A percentile compares a stretch with the other conserved stretches of the same genome.
Conservation (phyloP, 2,329 filamentous ascomycete genomes). For the Paraphoma chrysanthemicola region DNA sequence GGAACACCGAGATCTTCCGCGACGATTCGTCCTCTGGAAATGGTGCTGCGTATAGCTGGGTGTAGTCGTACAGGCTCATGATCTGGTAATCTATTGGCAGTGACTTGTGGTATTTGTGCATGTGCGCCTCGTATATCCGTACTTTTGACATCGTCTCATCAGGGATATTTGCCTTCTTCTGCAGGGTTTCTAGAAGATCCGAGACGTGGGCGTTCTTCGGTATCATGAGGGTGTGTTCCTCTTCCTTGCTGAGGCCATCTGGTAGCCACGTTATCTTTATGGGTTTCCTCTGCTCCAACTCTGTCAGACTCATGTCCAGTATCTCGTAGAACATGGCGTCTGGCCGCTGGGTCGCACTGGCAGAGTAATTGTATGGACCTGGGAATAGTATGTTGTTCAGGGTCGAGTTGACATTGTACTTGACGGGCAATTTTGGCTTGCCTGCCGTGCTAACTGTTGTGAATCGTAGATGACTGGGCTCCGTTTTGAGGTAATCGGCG, state of each 20-base stretch:
- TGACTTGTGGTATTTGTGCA: slow-evolving; percentile 83
- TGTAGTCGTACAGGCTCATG: slow-evolving; percentile 85
- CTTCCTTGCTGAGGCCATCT: slow-evolving; percentile 93
- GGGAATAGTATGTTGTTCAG: slow-evolving; percentile 80
- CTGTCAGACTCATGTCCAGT: slow-evolving; percentile 89
- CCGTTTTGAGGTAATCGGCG: slow-evolving; percentile 75
- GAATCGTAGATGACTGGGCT: slow-evolving; percentile 88
- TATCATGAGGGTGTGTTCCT: slow-evolving; percentile 82
- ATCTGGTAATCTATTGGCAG: slow-evolving; percentile 74
- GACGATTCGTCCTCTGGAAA: slow-evolving; percentile 72
- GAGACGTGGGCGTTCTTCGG: slow-evolving; percentile 82
- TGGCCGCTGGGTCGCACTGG: slow-evolving; percentile 68
- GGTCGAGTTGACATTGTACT: slow-evolving; percentile 73
- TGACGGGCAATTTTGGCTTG: slow-evolving; percentile 79
- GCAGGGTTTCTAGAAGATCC: slow-evolving; percentile 77
- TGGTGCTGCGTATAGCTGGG: slow-evolving; percentile 79
- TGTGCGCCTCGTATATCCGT: slow-evolving; percentile 82
- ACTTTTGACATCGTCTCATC: slow-evolving; percentile 77
- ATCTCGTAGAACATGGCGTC: slow-evolving; percentile 93
- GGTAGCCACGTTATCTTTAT: slow-evolving; percentile 84
- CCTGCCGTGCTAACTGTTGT: slow-evolving; percentile 84
- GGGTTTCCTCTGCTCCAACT: slow-evolving; percentile 90
- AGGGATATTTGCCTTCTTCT: slow-evolving; percentile 80
- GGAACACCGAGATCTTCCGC: slow-evolving; percentile 82
- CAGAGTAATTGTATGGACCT: slow-evolving; percentile 72